A percentile compares a stretch with the other conserved stretches of the same genome.
Evolutionary conservation across 305 asterid genomes (phyloP).

Genomic region (Lippia alba): DNA sequence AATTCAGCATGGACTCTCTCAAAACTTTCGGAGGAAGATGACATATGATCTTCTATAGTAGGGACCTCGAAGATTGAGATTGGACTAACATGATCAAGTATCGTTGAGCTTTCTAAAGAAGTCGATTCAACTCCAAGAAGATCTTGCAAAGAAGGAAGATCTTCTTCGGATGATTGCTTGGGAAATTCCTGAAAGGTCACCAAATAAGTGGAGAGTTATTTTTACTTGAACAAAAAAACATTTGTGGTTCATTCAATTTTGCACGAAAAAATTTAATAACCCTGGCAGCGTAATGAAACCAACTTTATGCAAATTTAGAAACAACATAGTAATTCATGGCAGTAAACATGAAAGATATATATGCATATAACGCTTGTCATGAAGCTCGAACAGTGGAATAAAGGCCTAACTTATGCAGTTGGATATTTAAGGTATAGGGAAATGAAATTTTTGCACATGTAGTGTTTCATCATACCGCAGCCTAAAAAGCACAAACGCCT

Average conservation of each 20-base stretch:
- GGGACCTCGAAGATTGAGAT: constrained; percentile 61
- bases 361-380: neutral
- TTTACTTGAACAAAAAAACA: constrained; percentile 4
- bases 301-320: neutral
- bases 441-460: neutral
- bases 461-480: neutral
- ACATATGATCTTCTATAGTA: constrained; percentile 44
- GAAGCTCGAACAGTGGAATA: neutral
- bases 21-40: constrained; percentile 54
- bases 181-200: constrained; percentile 46
- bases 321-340: neutral
- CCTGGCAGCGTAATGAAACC: neutral
- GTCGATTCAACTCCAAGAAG: constrained; percentile 48
- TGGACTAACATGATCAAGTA: constrained; percentile 65
- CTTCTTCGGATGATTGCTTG: constrained; percentile 37
- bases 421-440: neutral
- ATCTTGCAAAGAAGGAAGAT: constrained; percentile 37
- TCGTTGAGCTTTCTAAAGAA: constrained; percentile 56
- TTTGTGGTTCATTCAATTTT: constrained; percentile 19
- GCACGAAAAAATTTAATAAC: neutral
- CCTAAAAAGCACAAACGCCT: neutral
- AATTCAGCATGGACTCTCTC: constrained; percentile 58
- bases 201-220: constrained; percentile 6
- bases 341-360: too few species aligned
- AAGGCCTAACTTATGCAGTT: neutral